Evolutionary conservation across 2,329 filamentous ascomycete genomes (phyloP).

Genomic region (Fusarium fujikuroi): DNA sequence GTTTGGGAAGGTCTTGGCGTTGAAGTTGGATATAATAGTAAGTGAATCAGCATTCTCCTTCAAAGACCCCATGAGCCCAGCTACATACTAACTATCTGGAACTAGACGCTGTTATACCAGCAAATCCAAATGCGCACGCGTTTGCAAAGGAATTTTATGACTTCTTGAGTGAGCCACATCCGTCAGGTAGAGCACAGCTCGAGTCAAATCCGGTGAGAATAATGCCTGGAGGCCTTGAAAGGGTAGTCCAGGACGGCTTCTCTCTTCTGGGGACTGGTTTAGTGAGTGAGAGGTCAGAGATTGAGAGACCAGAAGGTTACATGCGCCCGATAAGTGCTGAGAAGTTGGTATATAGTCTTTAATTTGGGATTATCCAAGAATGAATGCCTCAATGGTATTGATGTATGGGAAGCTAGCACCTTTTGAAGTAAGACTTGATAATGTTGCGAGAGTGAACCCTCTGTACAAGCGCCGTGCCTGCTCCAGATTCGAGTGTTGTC

Average conservation of each 20-base stretch:
- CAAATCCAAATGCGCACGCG: constrained; percentile 35
- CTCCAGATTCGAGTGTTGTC: no score
- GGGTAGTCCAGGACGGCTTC: constrained; percentile 45
- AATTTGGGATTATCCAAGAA: no score
- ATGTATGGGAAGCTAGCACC: no score
- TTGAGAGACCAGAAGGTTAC: constrained; percentile 41
- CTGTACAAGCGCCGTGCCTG: no score
- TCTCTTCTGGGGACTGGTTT: constrained; percentile 36
- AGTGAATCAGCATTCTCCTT: fast-evolving
- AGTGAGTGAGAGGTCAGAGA: constrained; percentile 39
- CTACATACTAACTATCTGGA: fast-evolving
- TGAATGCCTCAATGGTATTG: no score
- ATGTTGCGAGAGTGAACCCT: no score
- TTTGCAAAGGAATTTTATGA: constrained; percentile 52
- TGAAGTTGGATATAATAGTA: constrained; percentile 52
- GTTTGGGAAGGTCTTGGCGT: constrained; percentile 56
- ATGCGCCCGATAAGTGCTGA: constrained; percentile 55
- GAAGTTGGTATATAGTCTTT: constrained; percentile 40
- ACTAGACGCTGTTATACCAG: constrained; percentile 20
- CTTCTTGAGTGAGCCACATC: constrained; percentile 42
- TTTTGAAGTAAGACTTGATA: no score
- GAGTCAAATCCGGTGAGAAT: constrained; percentile 46
- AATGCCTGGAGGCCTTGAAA: constrained; percentile 48
- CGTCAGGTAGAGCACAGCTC: constrained; percentile 11
- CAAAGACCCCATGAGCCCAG: fast-evolving